phyloP scores from a whole-genome alignment of 2,329 filamentous ascomycete genomes.

The Ciborinia camelliae region DNA sequence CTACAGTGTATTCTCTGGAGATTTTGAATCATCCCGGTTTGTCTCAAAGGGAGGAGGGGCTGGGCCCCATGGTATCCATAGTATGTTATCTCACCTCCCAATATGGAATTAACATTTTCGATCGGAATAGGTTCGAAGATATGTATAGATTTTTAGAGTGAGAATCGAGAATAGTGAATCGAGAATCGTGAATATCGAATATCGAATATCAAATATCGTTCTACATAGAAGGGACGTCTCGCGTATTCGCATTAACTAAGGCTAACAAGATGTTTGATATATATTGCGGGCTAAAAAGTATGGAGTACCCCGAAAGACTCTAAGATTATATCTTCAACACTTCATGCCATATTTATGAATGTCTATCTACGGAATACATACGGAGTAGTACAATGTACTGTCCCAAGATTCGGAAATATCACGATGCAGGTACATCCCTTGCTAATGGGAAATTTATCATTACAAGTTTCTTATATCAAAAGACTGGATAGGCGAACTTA shows the following conservation, averaged over 20 bases:
- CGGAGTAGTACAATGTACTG: too few species aligned
- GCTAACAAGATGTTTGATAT: too few species aligned
- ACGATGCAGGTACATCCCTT: neutral
- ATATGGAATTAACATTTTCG: neutral
- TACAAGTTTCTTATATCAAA: neutral
- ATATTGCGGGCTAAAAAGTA: too few species aligned
- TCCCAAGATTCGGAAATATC: neutral
- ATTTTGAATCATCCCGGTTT: neutral
- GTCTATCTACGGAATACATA: too few species aligned
- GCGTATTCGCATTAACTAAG: too few species aligned
- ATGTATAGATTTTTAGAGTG: too few species aligned
- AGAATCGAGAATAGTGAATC: too few species aligned
- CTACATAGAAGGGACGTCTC: too few species aligned
- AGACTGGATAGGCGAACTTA: neutral
- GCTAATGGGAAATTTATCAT: neutral
- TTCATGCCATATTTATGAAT: neutral
- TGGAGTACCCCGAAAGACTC: too few species aligned
- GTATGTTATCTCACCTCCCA: neutral
- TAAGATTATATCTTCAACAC: neutral
- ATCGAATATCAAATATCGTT: too few species aligned
- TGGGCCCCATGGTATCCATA: neutral
- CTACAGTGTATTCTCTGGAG: neutral
- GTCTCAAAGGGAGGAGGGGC: too few species aligned
- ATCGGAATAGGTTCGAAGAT: neutral
- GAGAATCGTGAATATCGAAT: too few species aligned